Evolutionary conservation across 83 land plant genomes (phyloP), one percentile per base, ranked within the genome.

Genomic region (Diphasiastrum complanatum): DNA sequence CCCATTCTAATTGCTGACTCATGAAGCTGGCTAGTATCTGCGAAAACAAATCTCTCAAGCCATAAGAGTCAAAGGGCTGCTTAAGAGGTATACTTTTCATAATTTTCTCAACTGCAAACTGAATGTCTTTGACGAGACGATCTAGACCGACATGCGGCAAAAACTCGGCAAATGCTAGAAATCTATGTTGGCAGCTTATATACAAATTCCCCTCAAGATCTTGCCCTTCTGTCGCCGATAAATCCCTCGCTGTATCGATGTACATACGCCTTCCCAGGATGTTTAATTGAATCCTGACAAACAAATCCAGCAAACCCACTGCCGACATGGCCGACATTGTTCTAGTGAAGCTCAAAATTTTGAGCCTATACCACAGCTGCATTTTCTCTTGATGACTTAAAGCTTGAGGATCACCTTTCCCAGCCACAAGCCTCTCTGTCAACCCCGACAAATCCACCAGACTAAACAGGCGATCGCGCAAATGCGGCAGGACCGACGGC

Each of bases 341-440:
- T 18, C 45, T 41, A 41, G 45, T 41, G 45, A 41, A 41, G n/a
- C 59, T 55, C 16, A 30, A 30, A 30, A 55, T 30, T 27, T 55
- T 55, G 35, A 55, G 59, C 30, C 31, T 27, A 11, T 55, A 35
- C 59, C 59, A 55, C 11, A 55, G 59, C 14, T 55, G 20, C 38
- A 55, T 14, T 27, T 55, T 55, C 1, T 27, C 38, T 24, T 55
- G 28, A 14, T n/a, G 11, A 19, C 28, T 55, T n/a, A n/a, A n/a
- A n/a, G n/a, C n/a, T 30, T 27, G 35, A 11, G 35, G 35, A 12
- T 27, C 59, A 11, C 19, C 59, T 1, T 55, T 55, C 11, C 30
- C 34, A 24, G 10, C 14, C 35, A 55, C 5, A 35, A 55, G 59
- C 34, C 31, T 10, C 59, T 12, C 16, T 6, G 59, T 55, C 28